Evolutionary conservation across 768 basidiomycete genomes (phyloP).

Genomic region (Cystobasidium tubakii): DNA sequence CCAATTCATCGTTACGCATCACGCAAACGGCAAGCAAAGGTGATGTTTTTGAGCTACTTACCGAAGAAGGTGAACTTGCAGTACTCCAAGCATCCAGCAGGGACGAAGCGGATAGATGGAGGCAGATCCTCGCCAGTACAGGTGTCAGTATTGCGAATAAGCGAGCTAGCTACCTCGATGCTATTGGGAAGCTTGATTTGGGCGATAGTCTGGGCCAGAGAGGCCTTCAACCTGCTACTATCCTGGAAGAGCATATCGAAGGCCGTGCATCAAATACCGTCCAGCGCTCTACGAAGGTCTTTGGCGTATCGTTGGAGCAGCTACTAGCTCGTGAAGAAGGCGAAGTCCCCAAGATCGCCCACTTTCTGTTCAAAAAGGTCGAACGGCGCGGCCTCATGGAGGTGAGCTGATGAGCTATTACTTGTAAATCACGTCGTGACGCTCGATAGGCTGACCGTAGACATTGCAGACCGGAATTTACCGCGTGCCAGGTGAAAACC

Average conservation of each 20-base stretch:
- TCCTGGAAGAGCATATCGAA: not conserved
- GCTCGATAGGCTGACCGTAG: too few relatives aligned
- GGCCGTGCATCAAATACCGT: not conserved
- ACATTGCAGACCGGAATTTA: constrained; percentile 38
- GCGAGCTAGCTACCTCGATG: constrained; percentile 41
- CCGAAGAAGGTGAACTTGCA: constrained; percentile 37
- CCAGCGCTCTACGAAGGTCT: constrained; percentile 25
- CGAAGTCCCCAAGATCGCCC: constrained; percentile 33
- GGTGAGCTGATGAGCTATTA: not conserved
- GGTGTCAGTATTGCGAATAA: constrained; percentile 35
- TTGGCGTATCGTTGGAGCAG: constrained; percentile 29
- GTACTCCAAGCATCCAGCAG: constrained; percentile 40
- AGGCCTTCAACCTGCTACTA: not conserved
- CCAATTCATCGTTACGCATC: not conserved
- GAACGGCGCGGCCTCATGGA: constrained; percentile 36
- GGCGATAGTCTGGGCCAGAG: not conserved
- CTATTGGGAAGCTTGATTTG: constrained; percentile 28
- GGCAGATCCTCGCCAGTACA: constrained; percentile 24
- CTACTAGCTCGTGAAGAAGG: constrained; percentile 32
- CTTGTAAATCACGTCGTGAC: too few relatives aligned
- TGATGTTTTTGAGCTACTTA: constrained; percentile 34
- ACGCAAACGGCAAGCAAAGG: not conserved
- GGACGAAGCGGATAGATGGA: constrained; percentile 38
- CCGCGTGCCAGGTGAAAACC: constrained; percentile 42
- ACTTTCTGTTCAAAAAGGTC: constrained; percentile 25